phyloP scores from a whole-genome alignment of 805 yeast genomes.

The Lachancea quebecensis region DNA sequence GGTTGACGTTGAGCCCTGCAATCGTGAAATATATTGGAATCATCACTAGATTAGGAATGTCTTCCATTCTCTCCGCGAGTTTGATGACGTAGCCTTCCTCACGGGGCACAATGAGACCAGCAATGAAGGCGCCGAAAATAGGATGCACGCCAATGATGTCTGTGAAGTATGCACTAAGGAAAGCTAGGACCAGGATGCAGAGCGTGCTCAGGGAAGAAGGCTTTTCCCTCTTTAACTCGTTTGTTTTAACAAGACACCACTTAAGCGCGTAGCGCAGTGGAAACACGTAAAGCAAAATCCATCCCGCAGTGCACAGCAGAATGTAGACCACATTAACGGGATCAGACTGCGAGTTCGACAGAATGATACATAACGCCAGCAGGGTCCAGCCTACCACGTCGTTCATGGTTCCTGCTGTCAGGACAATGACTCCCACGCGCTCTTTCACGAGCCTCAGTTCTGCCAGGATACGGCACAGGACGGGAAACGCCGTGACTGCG shows the following conservation, averaged over 20 bases:
- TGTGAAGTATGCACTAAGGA: slow-evolving; percentile 68
- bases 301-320: slow-evolving; percentile 56
- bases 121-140: slow-evolving; percentile 77
- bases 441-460: slow-evolving; percentile 63
- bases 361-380: slow-evolving; percentile 66
- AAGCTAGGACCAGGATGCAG: slow-evolving; percentile 47
- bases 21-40: slow-evolving; percentile 76
- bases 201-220: slow-evolving; percentile 59
- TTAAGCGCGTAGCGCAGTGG: slow-evolving; percentile 49
- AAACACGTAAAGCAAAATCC: slow-evolving; percentile 54
- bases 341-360: slow-evolving; percentile 59
- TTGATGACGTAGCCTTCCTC: slow-evolving; percentile 66
- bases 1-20: slow-evolving; percentile 66
- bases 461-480: slow-evolving; percentile 68
- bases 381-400: slow-evolving; percentile 79
- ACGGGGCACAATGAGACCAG: slow-evolving; percentile 69
- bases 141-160: slow-evolving; percentile 84
- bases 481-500: slow-evolving; percentile 84
- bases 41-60: slow-evolving; percentile 60
- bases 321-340: slow-evolving; percentile 68
- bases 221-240: slow-evolving; percentile 50
- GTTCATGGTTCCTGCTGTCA: slow-evolving; percentile 36
- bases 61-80: slow-evolving; percentile 70
- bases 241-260: slow-evolving; percentile 41
- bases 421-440: slow-evolving; percentile 46